Percentiles rank a stretch among this genome's conserved stretches.
phyloP scores from a whole-genome alignment of 345 rosid species.

The Fremontodendron californicum region DNA sequence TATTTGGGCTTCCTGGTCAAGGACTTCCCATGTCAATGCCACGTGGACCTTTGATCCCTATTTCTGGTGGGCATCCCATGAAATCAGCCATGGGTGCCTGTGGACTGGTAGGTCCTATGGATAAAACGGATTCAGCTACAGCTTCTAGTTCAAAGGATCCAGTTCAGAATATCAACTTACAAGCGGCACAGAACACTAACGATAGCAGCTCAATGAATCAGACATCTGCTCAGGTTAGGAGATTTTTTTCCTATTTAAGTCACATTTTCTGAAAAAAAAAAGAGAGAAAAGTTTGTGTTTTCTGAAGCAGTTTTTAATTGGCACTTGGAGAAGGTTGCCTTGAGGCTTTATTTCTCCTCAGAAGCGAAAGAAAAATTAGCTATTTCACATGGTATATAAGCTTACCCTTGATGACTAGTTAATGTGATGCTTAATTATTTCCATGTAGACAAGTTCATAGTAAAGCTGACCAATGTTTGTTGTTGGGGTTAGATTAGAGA shows the following conservation, averaged over 20 bases:
- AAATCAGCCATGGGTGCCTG: constrained; percentile 28
- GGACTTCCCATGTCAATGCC: constrained; percentile 46
- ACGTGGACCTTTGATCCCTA: constrained; percentile 30
- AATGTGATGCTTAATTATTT: not conserved
- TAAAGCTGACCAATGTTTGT: not conserved
- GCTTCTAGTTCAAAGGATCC: constrained; percentile 43
- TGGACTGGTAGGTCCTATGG: constrained; percentile 29
- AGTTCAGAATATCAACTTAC: constrained; percentile 30
- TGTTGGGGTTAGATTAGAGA: not conserved
- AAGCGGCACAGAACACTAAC: constrained; percentile 31
- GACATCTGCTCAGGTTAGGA: constrained; percentile 42
- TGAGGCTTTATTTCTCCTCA: not conserved
- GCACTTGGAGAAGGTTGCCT: not conserved
- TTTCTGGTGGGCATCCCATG: constrained; percentile 35
- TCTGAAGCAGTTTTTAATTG: constrained; percentile 3
- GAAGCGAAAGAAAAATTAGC: not conserved
- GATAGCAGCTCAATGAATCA: constrained; percentile 31
- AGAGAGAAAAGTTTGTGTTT: not conserved
- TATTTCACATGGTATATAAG: not conserved
- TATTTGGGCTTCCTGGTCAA: constrained; percentile 41
- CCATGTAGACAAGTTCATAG: not conserved
- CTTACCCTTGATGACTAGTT: not conserved
- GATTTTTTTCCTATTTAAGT: not conserved
- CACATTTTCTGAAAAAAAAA: not conserved
- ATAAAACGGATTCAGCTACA: constrained; percentile 37